These are phyloP conservation scores for Sarocladium oryzae DNA, from an alignment of 2,329 filamentous ascomycete genomes.

Conservation along the genomic window DNA sequence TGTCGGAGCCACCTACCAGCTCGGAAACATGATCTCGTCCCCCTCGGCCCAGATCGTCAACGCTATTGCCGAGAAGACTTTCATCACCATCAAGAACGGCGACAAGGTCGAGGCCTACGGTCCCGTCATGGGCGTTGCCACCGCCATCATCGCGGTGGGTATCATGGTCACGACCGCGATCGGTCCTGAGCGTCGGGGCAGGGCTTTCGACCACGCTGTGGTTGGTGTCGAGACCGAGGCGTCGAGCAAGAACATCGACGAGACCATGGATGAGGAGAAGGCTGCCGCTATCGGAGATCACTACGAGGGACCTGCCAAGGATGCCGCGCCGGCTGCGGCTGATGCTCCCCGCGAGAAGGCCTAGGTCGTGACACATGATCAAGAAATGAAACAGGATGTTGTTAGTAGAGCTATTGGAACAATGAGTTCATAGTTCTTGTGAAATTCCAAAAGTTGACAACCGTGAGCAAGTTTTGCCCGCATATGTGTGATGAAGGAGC, in stretches of 20 bases:
- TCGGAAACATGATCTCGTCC: slow-evolving; percentile 69
- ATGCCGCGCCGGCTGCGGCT: not conserved
- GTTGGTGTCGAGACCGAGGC: slow-evolving; percentile 26
- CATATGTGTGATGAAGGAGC: too few relatives aligned
- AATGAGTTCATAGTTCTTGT: too few relatives aligned
- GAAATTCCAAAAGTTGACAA: too few relatives aligned
- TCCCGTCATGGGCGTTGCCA: slow-evolving; percentile 68
- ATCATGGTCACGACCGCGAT: slow-evolving; percentile 62
- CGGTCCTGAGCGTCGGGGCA: slow-evolving; percentile 68
- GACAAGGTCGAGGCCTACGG: slow-evolving; percentile 62
- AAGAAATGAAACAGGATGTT: too few relatives aligned
- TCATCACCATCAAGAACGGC: slow-evolving; percentile 47
- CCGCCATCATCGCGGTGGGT: slow-evolving; percentile 66
- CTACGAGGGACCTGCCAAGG: not conserved
- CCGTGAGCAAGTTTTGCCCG: too few relatives aligned
- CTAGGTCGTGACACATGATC: too few relatives aligned
- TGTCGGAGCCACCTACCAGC: slow-evolving; percentile 65
- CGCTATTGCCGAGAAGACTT: slow-evolving; percentile 58
- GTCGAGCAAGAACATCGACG: slow-evolving; percentile 22
- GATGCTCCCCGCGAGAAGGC: not conserved
- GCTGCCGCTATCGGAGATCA: not conserved
- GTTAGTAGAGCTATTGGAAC: too few relatives aligned
- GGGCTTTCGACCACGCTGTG: slow-evolving; percentile 57
- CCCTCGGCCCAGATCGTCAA: slow-evolving; percentile 74
- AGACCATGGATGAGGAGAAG: slow-evolving; percentile 24